Evolutionary conservation across 345 rosid genomes (phyloP), one percentile per base, ranked within the genome.

Genomic region (Kernera saxatilis): DNA sequence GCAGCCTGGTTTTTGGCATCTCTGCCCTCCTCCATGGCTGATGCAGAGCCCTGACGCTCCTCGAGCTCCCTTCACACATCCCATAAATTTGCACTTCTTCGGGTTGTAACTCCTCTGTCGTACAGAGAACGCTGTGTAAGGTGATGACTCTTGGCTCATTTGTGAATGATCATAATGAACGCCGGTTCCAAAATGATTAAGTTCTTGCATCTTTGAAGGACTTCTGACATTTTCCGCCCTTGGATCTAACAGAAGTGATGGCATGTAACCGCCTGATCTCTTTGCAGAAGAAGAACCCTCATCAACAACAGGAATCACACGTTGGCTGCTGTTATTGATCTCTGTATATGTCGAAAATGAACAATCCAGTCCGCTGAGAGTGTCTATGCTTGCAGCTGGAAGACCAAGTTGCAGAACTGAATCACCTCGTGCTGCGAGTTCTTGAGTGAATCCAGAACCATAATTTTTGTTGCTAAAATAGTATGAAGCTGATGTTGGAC

Each of bases 231-330:
- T 59, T 14, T 73, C 82, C 69, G 65, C 54, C 71, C 78, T 77
- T 48, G 89, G 85, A 70, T 86, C 88, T 71, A 82, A 80, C 41
- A 91, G 84, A 71, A 93, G 97, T 14, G 92, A 82, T 68, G 94
- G 84, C 90, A 93, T 88, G 78, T 86, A 89, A n/a, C 96, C 94
- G 79, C 97, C 97, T 25, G 91, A 87, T 78, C 83, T 89, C 85
- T 86, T 93, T 12, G 98, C 94, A 2, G 98, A 88, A 37, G 98
- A 82, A 9, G 98, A 93, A 61, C 97, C 96, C 68, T 91, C 98
- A 33, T 91, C 98, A 39, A 86, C 86, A 61, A 86, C 85, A 70
- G 90, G 90, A 56, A 88, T 69, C 54, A 67, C 41, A 30, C 78
- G 23, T 70, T 76, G 58, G 69, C 87, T 66, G 36, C 55, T 66